Percentiles rank a stretch among this genome's conserved stretches.
phyloP scores from a whole-genome alignment of 306 rosid genomes.

The Malus sieversii region DNA sequence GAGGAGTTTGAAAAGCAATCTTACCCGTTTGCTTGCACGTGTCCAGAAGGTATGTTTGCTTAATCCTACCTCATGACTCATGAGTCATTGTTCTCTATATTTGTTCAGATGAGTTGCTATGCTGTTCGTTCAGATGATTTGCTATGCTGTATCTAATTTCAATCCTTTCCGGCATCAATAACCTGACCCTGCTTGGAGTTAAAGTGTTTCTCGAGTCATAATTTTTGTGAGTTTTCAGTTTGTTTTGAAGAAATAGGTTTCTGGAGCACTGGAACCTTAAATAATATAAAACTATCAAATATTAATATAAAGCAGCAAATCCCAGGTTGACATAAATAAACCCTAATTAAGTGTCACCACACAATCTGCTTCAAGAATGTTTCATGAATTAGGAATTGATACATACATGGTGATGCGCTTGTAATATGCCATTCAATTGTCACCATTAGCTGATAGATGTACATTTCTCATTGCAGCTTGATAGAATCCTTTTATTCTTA shows the following conservation, averaged over 20 bases:
- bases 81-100: background rate
- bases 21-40: slow-evolving; percentile 83
- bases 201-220: background rate
- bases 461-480: background rate
- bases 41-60: slow-evolving; percentile 74
- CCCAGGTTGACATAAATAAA: background rate
- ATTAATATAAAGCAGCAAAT: background rate
- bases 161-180: background rate
- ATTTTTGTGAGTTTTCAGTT: background rate
- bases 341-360: background rate
- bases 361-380: background rate
- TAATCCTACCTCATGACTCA: background rate
- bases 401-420: background rate
- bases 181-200: background rate
- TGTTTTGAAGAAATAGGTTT: background rate
- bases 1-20: slow-evolving; percentile 89
- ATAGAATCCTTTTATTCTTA: background rate
- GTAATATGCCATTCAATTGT: background rate
- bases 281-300: background rate
- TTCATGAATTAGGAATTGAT: background rate
- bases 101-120: background rate
- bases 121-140: background rate
- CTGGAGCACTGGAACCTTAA: background rate
- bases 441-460: background rate
- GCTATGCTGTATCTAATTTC: background rate